Evolutionary conservation across 306 rosid genomes (phyloP), one percentile per base, ranked within the genome.

Genomic region (Erythrophleum fordii): DNA sequence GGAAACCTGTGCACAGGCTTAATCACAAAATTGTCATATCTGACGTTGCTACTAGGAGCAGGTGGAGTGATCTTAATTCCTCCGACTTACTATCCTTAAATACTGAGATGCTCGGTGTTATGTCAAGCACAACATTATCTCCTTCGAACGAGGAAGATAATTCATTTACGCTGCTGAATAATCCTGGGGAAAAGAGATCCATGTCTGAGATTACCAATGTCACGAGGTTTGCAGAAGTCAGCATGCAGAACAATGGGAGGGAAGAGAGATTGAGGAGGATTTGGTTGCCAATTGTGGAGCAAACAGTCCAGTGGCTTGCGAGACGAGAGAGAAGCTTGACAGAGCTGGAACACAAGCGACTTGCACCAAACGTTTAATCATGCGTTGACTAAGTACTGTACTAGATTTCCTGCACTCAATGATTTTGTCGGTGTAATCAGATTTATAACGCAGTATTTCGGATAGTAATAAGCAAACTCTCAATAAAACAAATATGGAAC

Each of bases 1-100:
- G 73, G 62, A 80, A 85, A 72, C 62, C 23, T 44, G 60, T 86
- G 72, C 91, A 90, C 75, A 83, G 83, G 74, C 83, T 86, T 45
- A 91, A 91, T 16, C 97, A 92, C 82, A 95, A 41, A 70, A 93
- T 95, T 23, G 70, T 93, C 5, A 82, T 85, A n/a, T 84, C 95
- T 1, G 92, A 87, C 69, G 87, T 87, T 67, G 86, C 87, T 8
- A 84, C 81, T n/a, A 89, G 89, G 79, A 93, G 86, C 67, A 83
- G 99, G 78, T 95, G 99, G 98, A 95, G 99, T 76, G 91, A 89
- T 80, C 83, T 93, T 22, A 89, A 90, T 31, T 91, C 99, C 49
- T 89, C 97, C 2, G 97, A 95, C 76, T 41, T 93, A 82, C 71
- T 93, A 74, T 93, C 90, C 45, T 83, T 95, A 81, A 92, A 68